phyloP scores from a whole-genome alignment of 129 eudicot genomes.

The Tanacetum coccineum region DNA sequence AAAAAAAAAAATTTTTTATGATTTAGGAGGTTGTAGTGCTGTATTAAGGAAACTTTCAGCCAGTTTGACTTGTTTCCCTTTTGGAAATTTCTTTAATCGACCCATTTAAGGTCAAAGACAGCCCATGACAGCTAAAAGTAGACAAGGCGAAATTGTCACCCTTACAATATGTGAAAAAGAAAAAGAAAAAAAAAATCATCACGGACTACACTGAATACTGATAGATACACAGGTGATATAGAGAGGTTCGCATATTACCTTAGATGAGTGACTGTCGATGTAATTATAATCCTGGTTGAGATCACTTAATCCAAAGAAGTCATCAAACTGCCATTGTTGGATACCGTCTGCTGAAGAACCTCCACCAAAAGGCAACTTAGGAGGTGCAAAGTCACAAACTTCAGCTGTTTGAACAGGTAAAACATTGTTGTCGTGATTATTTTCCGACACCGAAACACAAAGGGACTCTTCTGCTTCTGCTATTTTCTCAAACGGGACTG shows the following conservation, averaged over 20 bases:
- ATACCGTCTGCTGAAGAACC: constrained; percentile 49
- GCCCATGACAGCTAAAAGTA: not conserved
- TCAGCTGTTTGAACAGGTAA: constrained; percentile 28
- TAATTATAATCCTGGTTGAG: constrained; percentile 43
- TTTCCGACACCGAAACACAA: constrained; percentile 21
- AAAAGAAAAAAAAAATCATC: no score
- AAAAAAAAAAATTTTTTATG: no score
- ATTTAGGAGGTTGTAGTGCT: not conserved
- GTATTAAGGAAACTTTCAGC: not conserved
- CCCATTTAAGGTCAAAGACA: not conserved
- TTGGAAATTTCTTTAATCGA: not conserved
- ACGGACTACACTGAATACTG: not conserved
- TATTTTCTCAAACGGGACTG: constrained; percentile 34
- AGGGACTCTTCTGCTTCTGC: constrained; percentile 30
- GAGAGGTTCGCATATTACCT: constrained; percentile 35
- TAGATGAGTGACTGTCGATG: constrained; percentile 44
- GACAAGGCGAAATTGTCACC: not conserved
- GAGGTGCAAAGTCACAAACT: constrained; percentile 28
- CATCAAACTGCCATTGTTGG: constrained; percentile 79
- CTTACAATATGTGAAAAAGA: not conserved
- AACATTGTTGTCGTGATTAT: constrained; percentile 28
- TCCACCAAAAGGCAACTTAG: constrained; percentile 45
- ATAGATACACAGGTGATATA: not conserved
- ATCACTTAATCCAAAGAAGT: constrained; percentile 49
- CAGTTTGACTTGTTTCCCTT: not conserved